Base-by-base conservation (phyloP, 139 green algal genomes). In the Pseudopediastrum boryanum region DNA sequence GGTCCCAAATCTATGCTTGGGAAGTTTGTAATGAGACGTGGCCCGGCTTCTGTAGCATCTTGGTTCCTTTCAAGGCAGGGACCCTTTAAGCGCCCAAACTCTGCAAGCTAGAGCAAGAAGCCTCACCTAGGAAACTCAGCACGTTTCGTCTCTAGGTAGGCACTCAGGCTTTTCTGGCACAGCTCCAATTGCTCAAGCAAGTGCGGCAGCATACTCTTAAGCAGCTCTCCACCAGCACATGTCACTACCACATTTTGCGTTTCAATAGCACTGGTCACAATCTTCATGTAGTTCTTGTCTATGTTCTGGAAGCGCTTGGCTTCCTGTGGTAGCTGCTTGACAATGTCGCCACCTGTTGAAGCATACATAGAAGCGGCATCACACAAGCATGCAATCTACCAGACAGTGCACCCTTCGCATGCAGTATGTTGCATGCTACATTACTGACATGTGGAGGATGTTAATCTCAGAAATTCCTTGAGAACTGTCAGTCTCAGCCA, bases 251-350 rank as follows among this genome's bases (percentile, higher is more conserved):
- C 91, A 44, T 95, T 97, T 19, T 81, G 68, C 29, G 88, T 94
- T 82, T 98, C 94, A 39, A 89, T 75, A 5, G 95, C 94, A 69
- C 83, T 87, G 2, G 75, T 88, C 38, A 98, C 92, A 50, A 98
- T 94, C 92, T 98, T 97, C 88, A 96, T 97, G 90, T 94, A 98
- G 90, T 92, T 95, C 81, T 96, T 96, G 88, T 99, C 95, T 70
- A 98, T 98, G 89, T 94, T 95, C 72, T 94, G 83, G 86, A 98
- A 98, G 77, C 95, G 92, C 90, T 98, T 97, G 72, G 94, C 93
- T 86, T 98, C 95, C 69, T 90, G 83, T 3, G 95, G 95, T 82
- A 98, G 92, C 90, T 98, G 94, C 90, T 96, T 97, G 27, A 97
- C 95, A 54, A 98, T 98, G 86, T 98, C 95, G 35, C 95, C 95